Base-by-base conservation (phyloP, 106 monocot genomes). In the Allium sativum region DNA sequence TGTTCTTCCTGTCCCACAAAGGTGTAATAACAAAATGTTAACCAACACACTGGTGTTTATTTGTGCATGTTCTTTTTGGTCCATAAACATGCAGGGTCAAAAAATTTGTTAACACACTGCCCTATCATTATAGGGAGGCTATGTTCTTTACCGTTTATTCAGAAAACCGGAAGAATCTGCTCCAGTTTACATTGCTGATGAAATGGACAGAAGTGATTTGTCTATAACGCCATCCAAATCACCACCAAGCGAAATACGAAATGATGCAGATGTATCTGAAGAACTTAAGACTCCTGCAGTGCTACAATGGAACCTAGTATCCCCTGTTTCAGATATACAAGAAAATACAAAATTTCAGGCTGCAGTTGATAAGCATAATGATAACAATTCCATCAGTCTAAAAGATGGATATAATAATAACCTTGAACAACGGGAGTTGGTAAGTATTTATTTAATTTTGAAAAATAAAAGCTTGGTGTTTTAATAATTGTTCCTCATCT, bases 61-160 rank as follows among this genome's bases (percentile, higher is more conserved):
- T 31, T 31, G 31, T 31, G 31, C 1, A 31, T 31, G 31, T 31
- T 31, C 1, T 31, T 31, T 31, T 31, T 31, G 31, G 31, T 31
- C 31, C 31, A 31, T 31, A 2, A 31, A 31, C 31, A 31, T 31
- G 31, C 31, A 31, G 5, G 2, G 5, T 31, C 31, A 31, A 31
- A 31, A 31, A 3, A 3, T 31, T 31, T 3, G 31, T 31, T 31
- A 31, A 31, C 31, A 31, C 31, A 5, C 31, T 31, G 31, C 31
- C 5, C 2, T 31, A 31, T 31, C 31, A 31, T 31, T 72, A 18
- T 56, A 88, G 83, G 88, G 81, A 61, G 77, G 80, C 55, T 88
- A 73, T 68, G 80, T 88, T 70, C 84, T 88, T 46, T 88, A 84
- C 58, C 77, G 81, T 19, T 67, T 88, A 42, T 88, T 88, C 68